Conservation (phyloP, 441 rosid genomes). For the Cnidoscolus chayamansa region DNA sequence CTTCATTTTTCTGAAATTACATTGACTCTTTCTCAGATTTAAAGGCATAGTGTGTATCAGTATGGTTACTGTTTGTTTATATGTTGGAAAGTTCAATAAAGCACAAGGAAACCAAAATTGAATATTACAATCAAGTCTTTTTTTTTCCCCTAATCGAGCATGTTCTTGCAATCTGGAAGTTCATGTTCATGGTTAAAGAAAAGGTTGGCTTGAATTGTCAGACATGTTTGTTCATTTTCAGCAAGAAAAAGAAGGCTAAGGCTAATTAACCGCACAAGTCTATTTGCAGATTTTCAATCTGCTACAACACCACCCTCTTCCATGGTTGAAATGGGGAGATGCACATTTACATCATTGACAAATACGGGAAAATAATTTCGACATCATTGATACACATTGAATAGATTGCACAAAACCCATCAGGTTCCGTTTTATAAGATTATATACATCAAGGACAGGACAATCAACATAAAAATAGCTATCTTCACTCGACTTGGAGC, state of each 20-base stretch:
- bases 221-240: conserved; percentile 25
- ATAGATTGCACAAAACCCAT: conserved; percentile 19
- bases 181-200: background rate
- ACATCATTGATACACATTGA: conserved; percentile 8
- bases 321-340: background rate
- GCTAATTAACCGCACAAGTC: background rate
- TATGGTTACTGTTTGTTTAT: too few species aligned
- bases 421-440: conserved; percentile 23
- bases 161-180: background rate
- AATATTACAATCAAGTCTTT: background rate
- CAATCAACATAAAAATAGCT: conserved; percentile 25
- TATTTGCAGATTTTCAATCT: background rate
- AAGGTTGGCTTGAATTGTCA: background rate
- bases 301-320: too few species aligned
- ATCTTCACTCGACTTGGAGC: conserved; percentile 26
- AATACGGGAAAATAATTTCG: background rate
- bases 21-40: too few species aligned
- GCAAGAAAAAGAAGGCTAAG: background rate
- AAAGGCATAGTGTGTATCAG: too few species aligned
- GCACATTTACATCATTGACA: background rate
- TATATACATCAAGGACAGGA: conserved; percentile 30
- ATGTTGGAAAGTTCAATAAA: background rate
- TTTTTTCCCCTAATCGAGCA: background rate
- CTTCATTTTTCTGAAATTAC: too few species aligned
- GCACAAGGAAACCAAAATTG: background rate